Percentiles rank a stretch among this genome's conserved stretches.
These are phyloP conservation scores for Calonectria ilicicola DNA, from an alignment of 2,329 filamentous ascomycete genomes.

Conservation along the genomic window DNA sequence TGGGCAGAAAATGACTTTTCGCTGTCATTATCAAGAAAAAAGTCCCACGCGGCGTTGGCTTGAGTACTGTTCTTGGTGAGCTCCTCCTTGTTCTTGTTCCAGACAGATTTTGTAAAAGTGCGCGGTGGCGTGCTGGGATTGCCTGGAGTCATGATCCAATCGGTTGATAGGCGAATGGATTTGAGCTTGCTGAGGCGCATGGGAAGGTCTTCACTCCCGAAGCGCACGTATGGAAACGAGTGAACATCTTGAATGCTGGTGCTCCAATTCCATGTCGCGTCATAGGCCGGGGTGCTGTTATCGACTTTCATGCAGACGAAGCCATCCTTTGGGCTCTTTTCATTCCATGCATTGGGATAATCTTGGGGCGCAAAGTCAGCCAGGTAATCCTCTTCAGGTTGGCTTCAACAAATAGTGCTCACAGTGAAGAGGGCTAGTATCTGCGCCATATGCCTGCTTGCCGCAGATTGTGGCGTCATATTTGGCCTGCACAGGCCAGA, in stretches of 20 bases:
- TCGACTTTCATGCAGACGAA: constrained; percentile 41
- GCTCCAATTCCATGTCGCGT: constrained; percentile 40
- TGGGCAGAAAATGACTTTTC: constrained; percentile 38
- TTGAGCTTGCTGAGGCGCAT: constrained; percentile 34
- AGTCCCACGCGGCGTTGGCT: constrained; percentile 43
- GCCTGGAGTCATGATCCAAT: constrained; percentile 40
- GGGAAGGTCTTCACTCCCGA: constrained; percentile 32
- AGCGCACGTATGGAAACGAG: constrained; percentile 42
- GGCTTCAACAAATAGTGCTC: neutral
- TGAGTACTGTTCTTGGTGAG: constrained; percentile 17
- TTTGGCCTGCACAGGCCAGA: neutral
- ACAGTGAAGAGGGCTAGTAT: neutral
- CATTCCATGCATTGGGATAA: constrained; percentile 43
- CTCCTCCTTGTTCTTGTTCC: constrained; percentile 32
- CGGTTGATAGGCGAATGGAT: constrained; percentile 35
- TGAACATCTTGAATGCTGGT: constrained; percentile 39
- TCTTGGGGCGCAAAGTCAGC: constrained; percentile 28
- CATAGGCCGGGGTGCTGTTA: constrained; percentile 37
- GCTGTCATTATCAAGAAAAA: constrained; percentile 40
- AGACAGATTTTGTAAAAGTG: constrained; percentile 24
- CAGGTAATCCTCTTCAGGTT: neutral
- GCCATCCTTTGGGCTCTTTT: constrained; percentile 36
- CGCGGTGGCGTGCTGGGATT: constrained; percentile 15
- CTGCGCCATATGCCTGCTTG: neutral
- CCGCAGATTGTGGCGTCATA: constrained; percentile 20